A percentile compares a stretch with the other conserved stretches of the same genome.
phyloP scores from a whole-genome alignment of 75 land plant genomes.

The Pinus tabuliformis region DNA sequence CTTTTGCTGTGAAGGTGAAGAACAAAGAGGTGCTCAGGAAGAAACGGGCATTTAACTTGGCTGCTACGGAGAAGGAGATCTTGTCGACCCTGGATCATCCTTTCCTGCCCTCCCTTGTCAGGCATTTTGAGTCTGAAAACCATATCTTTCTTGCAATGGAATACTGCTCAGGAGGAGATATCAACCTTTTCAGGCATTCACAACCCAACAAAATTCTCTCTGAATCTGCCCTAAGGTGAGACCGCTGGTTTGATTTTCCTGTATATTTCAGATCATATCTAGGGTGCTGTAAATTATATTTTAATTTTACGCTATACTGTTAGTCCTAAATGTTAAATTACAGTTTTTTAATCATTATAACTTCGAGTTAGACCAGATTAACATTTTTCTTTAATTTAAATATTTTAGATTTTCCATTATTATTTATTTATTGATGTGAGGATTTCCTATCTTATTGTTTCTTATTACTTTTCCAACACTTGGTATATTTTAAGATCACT shows the following conservation, averaged over 20 bases:
- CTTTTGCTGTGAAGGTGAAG: conserved; percentile 30
- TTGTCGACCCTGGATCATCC: conserved; percentile 21
- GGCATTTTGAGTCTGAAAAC: conserved; percentile 21
- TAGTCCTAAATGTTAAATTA: no score
- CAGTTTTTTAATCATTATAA: no score
- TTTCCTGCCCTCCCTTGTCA: conserved; percentile 22
- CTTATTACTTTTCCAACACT: no score
- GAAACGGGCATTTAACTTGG: not conserved
- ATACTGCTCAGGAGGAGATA: conserved; percentile 34
- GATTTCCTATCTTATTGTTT: no score
- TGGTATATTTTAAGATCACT: no score
- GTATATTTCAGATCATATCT: no score
- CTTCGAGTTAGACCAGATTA: no score
- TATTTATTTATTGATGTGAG: no score
- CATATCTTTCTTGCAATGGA: conserved; percentile 22
- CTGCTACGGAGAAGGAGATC: not conserved
- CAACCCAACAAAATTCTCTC: conserved; percentile 12
- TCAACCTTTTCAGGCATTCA: conserved; percentile 13
- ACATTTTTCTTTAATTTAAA: no score
- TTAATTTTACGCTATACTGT: no score
- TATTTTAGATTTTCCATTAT: no score
- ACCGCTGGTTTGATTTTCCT: not conserved
- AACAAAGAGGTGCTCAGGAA: conserved; percentile 3
- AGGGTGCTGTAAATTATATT: no score
- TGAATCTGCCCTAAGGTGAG: not conserved